A percentile compares a stretch with the other conserved stretches of the same genome.
These are phyloP conservation scores for Aurantiochytrium sp. DNA, from an alignment of 108 stramenopile genomes.

Conservation along the genomic window DNA sequence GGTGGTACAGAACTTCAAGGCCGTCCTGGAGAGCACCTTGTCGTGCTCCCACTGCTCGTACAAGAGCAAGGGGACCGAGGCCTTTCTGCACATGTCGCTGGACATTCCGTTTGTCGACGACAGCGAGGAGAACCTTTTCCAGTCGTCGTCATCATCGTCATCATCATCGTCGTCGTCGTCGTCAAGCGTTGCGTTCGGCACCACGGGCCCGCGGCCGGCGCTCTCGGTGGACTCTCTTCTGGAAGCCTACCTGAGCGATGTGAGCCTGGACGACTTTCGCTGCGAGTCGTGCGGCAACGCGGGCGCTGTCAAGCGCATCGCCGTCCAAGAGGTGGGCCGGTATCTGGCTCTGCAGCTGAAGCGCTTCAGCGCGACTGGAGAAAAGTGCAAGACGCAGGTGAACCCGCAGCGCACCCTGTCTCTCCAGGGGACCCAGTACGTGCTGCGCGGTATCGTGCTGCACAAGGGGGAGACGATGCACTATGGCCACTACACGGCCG, in stretches of 20 bases:
- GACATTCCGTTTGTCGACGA: too few relatives aligned
- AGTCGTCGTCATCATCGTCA: too few relatives aligned
- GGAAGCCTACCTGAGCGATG: neutral
- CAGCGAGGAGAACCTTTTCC: too few relatives aligned
- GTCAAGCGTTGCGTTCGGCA: too few relatives aligned
- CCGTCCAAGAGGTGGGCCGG: too few relatives aligned
- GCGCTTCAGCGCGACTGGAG: neutral
- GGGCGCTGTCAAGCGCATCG: neutral
- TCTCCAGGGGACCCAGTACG: neutral
- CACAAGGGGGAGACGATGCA: neutral
- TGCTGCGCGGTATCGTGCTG: neutral
- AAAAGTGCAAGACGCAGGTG: neutral
- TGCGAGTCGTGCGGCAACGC: neutral
- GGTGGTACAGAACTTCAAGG: neutral
- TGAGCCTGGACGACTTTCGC: neutral
- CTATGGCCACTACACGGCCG: slow-evolving; percentile 14
- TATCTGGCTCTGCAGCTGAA: neutral
- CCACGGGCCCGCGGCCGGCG: too few relatives aligned
- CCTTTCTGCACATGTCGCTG: neutral
- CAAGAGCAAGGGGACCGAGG: neutral
- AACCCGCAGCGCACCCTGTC: neutral
- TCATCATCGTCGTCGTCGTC: too few relatives aligned
- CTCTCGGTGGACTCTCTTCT: neutral
- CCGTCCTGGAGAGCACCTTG: neutral
- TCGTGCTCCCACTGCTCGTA: neutral